A percentile compares a stretch with the other conserved stretches of the same genome.
Evolutionary conservation across 164 flowering plant genomes (phyloP).

Genomic region (Euptelea pleiosperma): DNA sequence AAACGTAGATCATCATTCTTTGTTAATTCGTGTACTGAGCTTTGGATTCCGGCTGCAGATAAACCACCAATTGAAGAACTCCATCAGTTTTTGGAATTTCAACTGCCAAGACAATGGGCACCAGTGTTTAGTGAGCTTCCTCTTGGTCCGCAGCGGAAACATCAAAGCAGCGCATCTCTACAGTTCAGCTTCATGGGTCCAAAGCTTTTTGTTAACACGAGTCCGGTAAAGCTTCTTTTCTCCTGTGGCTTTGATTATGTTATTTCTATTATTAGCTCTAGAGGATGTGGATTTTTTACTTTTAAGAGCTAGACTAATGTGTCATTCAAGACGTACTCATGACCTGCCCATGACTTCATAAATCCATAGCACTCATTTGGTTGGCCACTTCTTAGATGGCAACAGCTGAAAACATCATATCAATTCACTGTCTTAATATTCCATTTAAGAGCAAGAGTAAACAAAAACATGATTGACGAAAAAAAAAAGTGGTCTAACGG

Average conservation of each 20-base stretch:
- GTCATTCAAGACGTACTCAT: background rate
- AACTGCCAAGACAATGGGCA: slow-evolving; percentile 96
- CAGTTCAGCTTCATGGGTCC: slow-evolving; percentile 92
- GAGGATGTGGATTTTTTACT: background rate
- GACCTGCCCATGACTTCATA: background rate
- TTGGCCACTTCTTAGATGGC: background rate
- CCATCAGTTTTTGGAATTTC: slow-evolving; percentile 91
- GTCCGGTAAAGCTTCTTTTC: slow-evolving; percentile 43
- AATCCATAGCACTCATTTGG: background rate
- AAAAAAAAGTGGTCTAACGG: too few species aligned
- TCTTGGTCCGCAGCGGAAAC: slow-evolving; percentile 83
- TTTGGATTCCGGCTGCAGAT: slow-evolving; percentile 44
- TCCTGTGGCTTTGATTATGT: background rate
- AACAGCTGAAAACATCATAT: background rate
- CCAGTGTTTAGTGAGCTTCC: slow-evolving; percentile 93
- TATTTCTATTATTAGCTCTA: background rate
- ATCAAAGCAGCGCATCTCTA: slow-evolving; percentile 48
- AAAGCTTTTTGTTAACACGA: slow-evolving; percentile 75
- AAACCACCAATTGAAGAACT: slow-evolving; percentile 93
- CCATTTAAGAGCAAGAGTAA: too few species aligned
- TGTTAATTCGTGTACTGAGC: background rate
- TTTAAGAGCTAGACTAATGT: background rate
- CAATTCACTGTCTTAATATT: too few species aligned
- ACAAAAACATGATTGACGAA: too few species aligned
- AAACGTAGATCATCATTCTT: background rate